These are phyloP conservation scores for Stenogyne calaminthoides DNA, from an alignment of 305 asterid species.

Conservation along the genomic window DNA sequence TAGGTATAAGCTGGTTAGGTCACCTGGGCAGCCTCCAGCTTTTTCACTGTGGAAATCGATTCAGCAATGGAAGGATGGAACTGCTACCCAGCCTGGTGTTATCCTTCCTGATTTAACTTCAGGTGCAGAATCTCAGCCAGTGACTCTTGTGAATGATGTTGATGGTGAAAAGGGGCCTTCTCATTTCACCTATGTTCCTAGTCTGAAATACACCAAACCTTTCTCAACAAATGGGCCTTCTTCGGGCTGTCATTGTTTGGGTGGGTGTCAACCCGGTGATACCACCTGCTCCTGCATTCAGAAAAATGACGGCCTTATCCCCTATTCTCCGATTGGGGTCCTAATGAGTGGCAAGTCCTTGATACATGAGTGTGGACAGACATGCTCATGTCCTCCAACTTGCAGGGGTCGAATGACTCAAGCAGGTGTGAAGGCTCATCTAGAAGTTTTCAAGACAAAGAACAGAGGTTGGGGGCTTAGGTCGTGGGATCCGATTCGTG, in stretches of 20 bases:
- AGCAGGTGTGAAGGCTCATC: constrained; percentile 61
- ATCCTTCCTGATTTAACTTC: constrained; percentile 79
- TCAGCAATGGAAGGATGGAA: constrained; percentile 83
- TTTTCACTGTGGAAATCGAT: constrained; percentile 78
- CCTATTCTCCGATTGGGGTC: constrained; percentile 66
- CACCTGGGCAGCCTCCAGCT: constrained; percentile 80
- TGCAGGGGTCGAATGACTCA: constrained; percentile 79
- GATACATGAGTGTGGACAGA: constrained; percentile 73
- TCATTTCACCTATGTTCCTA: constrained; percentile 69
- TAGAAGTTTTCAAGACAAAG: constrained; percentile 86
- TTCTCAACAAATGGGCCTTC: constrained; percentile 45
- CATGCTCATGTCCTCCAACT: constrained; percentile 72
- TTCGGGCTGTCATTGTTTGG: constrained; percentile 62
- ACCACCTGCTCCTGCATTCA: constrained; percentile 62
- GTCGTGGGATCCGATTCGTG: constrained; percentile 92
- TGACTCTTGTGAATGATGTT: constrained; percentile 80
- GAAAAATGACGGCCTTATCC: constrained; percentile 62
- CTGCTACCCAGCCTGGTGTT: constrained; percentile 53
- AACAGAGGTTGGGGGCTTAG: constrained; percentile 95
- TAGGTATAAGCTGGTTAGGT: constrained; percentile 74
- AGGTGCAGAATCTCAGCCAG: constrained; percentile 74
- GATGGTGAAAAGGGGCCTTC: constrained; percentile 86
- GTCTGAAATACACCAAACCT: constrained; percentile 59
- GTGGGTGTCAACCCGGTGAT: constrained; percentile 84
- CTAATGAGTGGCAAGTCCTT: constrained; percentile 54